phyloP scores from a whole-genome alignment of 2,329 filamentous ascomycete genomes.

The Ophiostoma angusticollis region DNA sequence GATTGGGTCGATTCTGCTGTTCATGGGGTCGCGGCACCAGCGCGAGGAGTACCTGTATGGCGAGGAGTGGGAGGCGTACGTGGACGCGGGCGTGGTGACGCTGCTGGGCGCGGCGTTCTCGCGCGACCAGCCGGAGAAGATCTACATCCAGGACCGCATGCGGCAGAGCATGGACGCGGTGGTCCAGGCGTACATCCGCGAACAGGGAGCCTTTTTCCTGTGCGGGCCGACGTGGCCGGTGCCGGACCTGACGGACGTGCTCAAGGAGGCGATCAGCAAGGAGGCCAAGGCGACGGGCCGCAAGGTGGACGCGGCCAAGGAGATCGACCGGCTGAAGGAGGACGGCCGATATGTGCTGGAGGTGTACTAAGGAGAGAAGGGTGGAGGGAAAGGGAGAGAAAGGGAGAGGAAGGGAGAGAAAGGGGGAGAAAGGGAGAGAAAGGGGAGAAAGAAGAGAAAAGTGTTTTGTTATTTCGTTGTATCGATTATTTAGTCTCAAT shows the following conservation, averaged over 20 bases:
- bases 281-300: constrained; percentile 58
- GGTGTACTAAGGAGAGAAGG: constrained; percentile 64
- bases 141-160: constrained; percentile 99
- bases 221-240: constrained; percentile 98
- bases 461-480: too few species aligned
- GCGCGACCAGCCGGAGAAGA: constrained; percentile 93
- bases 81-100: constrained; percentile 89
- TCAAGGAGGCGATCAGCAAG: constrained; percentile 78
- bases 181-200: constrained; percentile 69
- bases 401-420: too few species aligned
- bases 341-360: constrained; percentile 87
- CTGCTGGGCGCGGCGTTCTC: constrained; percentile 89
- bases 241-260: constrained; percentile 84
- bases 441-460: too few species aligned
- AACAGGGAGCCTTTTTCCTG: constrained; percentile 90
- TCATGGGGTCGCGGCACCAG: constrained; percentile 94
- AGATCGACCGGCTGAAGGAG: constrained; percentile 97
- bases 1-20: constrained; percentile 84
- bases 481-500: too few species aligned
- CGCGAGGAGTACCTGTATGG: constrained; percentile 98
- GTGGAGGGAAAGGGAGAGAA: background rate
- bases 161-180: constrained; percentile 74
- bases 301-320: constrained; percentile 76
- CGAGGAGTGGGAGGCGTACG: constrained; percentile 98
- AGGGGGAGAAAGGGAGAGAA: too few species aligned